These are phyloP conservation scores for Zopfia rhizophila DNA, from an alignment of 2,329 filamentous ascomycete genomes.

Conservation along the genomic window DNA sequence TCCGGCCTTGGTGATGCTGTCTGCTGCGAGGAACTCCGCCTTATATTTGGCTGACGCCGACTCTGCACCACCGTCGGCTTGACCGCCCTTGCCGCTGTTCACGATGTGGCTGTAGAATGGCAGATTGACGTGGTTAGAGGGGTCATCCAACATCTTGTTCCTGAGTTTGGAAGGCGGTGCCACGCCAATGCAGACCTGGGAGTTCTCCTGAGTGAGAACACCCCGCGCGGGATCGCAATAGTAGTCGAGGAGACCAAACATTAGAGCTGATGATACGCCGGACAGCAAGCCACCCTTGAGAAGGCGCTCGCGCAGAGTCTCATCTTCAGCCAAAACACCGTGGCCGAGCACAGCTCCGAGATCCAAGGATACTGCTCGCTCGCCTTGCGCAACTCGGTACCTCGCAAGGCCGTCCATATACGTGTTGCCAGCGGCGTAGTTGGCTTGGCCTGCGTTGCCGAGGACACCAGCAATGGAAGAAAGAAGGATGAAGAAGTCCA, in stretches of 20 bases:
- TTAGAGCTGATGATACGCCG: not conserved
- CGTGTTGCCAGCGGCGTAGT: slow-evolving; percentile 36
- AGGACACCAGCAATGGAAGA: slow-evolving; percentile 30
- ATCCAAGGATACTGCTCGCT: slow-evolving; percentile 20
- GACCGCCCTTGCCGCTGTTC: too few species aligned
- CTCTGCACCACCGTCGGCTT: too few species aligned
- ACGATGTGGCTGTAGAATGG: too few species aligned
- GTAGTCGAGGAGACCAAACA: slow-evolving; percentile 8
- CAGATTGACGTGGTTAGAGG: too few species aligned
- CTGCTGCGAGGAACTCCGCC: too few species aligned
- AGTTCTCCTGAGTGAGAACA: not conserved
- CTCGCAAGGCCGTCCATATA: slow-evolving; percentile 34
- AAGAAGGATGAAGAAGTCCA: slow-evolving; percentile 29
- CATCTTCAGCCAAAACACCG: slow-evolving; percentile 29
- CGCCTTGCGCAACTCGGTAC: slow-evolving; percentile 15
- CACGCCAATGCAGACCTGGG: slow-evolving; percentile 7
- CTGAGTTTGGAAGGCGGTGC: too few species aligned
- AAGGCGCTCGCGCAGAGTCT: not conserved
- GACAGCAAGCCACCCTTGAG: not conserved
- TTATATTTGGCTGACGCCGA: too few species aligned
- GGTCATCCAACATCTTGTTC: too few species aligned
- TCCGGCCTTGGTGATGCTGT: too few species aligned
- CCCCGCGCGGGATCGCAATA: slow-evolving; percentile 5
- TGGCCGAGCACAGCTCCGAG: slow-evolving; percentile 27
- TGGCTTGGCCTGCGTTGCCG: slow-evolving; percentile 33